Evolutionary conservation across 805 yeast genomes (phyloP).

Genomic region (Torulaspora maleeae): DNA sequence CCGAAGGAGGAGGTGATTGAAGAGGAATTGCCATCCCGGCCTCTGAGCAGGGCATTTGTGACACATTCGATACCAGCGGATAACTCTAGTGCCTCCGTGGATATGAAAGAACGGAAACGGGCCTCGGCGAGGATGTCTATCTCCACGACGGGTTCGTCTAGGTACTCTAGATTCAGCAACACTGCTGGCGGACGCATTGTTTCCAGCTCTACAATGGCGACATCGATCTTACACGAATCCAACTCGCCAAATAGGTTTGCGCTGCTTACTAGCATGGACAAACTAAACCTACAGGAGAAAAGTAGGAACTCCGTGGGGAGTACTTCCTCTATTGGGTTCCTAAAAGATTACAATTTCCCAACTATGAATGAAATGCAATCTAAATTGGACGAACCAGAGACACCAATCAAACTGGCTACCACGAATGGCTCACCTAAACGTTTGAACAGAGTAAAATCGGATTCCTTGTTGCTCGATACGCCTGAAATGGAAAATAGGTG

Average conservation of each 20-base stretch:
- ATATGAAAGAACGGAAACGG: conserved; percentile 7
- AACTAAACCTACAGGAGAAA: conserved; percentile 15
- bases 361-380: conserved; percentile 27
- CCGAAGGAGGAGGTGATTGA: conserved; percentile 5
- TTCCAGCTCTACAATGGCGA: conserved; percentile 33
- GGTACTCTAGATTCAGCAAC: conserved; percentile 10
- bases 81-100: not conserved
- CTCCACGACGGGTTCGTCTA: conserved; percentile 13
- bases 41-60: conserved; percentile 16
- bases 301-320: conserved; percentile 18
- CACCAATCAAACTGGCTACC: not conserved
- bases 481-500: conserved; percentile 24
- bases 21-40: conserved; percentile 2
- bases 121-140: conserved; percentile 14
- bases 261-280: conserved; percentile 18
- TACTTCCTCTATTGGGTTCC: conserved; percentile 26
- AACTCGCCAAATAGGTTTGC: conserved; percentile 13
- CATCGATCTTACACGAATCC: conserved; percentile 19
- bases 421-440: not conserved
- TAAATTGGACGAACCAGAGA: not conserved
- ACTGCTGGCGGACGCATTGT: conserved; percentile 21
- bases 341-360: conserved; percentile 30
- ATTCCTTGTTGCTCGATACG: conserved; percentile 19
- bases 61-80: conserved; percentile 17
- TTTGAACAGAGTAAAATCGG: conserved; percentile 19